phyloP scores from a whole-genome alignment of 257 asterid genomes.

The Solanum phureja region DNA sequence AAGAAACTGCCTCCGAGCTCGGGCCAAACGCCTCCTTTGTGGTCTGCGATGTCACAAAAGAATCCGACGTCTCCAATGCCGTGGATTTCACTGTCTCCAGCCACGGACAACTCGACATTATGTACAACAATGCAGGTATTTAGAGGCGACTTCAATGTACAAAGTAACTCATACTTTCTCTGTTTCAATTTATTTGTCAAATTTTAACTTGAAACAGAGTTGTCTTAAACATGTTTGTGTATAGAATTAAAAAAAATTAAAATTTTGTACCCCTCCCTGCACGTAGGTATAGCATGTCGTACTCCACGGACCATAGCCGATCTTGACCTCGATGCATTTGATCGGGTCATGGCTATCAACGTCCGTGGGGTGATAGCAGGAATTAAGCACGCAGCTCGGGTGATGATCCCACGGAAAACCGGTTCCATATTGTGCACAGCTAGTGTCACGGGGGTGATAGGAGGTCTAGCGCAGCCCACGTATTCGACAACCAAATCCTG shows the following conservation, averaged over 20 bases:
- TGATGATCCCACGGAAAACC: constrained; percentile 54
- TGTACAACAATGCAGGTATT: constrained; percentile 85
- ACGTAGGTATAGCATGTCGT: constrained; percentile 42
- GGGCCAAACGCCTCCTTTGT: constrained; percentile 59
- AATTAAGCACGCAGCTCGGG: constrained; percentile 85
- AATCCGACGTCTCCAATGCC: constrained; percentile 49
- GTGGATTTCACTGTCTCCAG: constrained; percentile 54
- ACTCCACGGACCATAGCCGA: constrained; percentile 55
- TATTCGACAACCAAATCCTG: constrained; percentile 61
- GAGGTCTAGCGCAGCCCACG: constrained; percentile 68
- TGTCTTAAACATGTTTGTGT: too few species aligned
- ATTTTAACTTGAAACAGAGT: not conserved
- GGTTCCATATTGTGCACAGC: constrained; percentile 84
- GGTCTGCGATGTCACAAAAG: constrained; percentile 58
- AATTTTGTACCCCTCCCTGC: not conserved
- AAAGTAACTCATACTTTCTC: not conserved
- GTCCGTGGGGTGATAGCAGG: constrained; percentile 67
- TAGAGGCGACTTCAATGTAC: not conserved
- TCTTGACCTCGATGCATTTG: constrained; percentile 53
- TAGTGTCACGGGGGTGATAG: constrained; percentile 68
- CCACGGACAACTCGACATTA: constrained; percentile 59
- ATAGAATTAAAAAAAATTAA: not conserved
- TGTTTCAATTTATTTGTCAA: not conserved
- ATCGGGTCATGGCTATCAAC: constrained; percentile 61
- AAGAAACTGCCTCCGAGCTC: constrained; percentile 35